Evolutionary conservation across 257 asterid species (phyloP).

Genomic region (Fraxinus americana): DNA sequence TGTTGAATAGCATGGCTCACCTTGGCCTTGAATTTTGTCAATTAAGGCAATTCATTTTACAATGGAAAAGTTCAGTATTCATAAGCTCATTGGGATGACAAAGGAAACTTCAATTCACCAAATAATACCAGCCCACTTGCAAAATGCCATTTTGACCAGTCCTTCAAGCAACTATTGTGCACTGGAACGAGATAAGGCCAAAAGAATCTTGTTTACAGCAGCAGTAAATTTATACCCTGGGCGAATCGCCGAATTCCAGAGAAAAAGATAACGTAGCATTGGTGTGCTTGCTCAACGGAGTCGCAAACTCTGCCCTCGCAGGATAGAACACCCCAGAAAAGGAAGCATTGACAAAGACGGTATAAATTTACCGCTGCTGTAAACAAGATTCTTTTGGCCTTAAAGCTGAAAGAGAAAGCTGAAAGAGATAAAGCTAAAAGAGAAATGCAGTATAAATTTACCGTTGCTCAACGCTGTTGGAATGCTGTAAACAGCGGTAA

Average conservation of each 20-base stretch:
- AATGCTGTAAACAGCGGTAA: no score
- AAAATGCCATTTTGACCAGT: neutral
- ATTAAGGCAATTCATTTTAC: neutral
- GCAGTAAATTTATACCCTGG: neutral
- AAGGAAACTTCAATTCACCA: neutral
- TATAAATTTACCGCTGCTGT: no score
- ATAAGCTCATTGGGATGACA: neutral
- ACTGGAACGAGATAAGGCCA: neutral
- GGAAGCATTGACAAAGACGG: neutral
- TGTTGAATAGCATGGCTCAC: neutral
- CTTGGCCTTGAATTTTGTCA: neutral
- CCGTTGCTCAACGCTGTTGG: no score
- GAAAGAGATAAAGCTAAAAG: no score
- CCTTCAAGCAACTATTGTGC: neutral
- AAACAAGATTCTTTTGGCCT: no score
- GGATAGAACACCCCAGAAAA: neutral
- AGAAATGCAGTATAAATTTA: no score
- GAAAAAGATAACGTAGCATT: neutral
- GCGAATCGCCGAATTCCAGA: neutral
- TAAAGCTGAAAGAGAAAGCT: no score
- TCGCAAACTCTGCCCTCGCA: neutral
- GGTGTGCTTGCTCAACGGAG: neutral
- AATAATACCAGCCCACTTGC: neutral
- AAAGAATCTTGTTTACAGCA: neutral
- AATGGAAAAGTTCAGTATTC: neutral